Percentiles rank a stretch among this genome's conserved stretches.
These are phyloP conservation scores for Quambalaria eucalypti DNA, from an alignment of 1,284 basidiomycete species.

Conservation along the genomic window DNA sequence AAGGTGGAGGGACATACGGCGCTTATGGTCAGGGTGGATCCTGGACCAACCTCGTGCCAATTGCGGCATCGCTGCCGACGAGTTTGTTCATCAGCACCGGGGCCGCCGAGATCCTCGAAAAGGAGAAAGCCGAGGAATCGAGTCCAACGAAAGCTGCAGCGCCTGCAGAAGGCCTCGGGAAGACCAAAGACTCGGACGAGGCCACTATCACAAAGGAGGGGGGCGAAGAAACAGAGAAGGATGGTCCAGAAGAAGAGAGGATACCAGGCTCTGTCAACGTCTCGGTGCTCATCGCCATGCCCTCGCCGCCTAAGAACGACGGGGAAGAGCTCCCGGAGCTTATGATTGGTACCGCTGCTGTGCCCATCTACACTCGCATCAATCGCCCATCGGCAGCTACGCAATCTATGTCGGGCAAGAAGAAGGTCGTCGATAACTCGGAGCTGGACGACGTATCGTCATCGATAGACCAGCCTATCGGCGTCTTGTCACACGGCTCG, in stretches of 20 bases:
- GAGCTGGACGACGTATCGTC: not conserved
- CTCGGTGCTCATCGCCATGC: slow-evolving; percentile 39
- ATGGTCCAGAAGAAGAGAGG: too few species aligned
- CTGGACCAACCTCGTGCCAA: slow-evolving; percentile 33
- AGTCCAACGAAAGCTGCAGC: too few species aligned
- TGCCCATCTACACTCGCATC: slow-evolving; percentile 27
- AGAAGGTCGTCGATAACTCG: not conserved
- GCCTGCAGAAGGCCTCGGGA: slow-evolving; percentile 11
- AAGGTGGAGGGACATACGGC: slow-evolving; percentile 1
- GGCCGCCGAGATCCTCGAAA: not conserved
- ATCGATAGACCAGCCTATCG: too few species aligned
- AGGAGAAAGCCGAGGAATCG: too few species aligned
- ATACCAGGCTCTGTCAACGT: slow-evolving; percentile 31
- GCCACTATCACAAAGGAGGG: not conserved
- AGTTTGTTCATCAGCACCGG: slow-evolving; percentile 15
- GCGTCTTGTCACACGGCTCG: too few species aligned
- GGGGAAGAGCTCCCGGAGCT: slow-evolving; percentile 40
- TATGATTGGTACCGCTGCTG: slow-evolving; percentile 37
- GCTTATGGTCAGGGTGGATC: slow-evolving; percentile 5
- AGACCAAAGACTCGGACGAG: slow-evolving; percentile 2
- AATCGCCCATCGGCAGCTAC: slow-evolving; percentile 4
- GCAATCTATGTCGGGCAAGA: not conserved
- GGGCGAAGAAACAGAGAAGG: slow-evolving; percentile 7
- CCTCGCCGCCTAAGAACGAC: slow-evolving; percentile 30
- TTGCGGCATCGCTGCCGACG: slow-evolving; percentile 27